Percentiles rank a stretch among this genome's conserved stretches.
These are phyloP conservation scores for Anthracocystis setariae DNA, from an alignment of 1,284 basidiomycete species.

Conservation along the genomic window DNA sequence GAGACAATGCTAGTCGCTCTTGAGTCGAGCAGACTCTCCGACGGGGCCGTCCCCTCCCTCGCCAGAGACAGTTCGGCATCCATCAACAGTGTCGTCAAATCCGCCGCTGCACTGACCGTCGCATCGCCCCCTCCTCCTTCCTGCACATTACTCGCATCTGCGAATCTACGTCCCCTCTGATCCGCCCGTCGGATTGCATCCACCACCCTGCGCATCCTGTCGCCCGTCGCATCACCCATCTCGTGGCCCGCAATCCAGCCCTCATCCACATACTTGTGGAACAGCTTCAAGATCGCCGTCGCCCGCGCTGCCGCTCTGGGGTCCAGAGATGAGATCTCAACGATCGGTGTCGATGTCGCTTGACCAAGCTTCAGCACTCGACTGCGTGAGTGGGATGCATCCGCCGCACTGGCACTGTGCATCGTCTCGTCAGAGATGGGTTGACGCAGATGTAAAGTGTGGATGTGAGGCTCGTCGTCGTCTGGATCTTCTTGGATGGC, in stretches of 20 bases:
- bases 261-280: slow-evolving; percentile 62
- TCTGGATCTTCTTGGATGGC: slow-evolving; percentile 10
- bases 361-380: slow-evolving; percentile 55
- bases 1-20: slow-evolving; percentile 20
- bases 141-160: slow-evolving; percentile 10
- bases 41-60: slow-evolving; percentile 20
- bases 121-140: not conserved
- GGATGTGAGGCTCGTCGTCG: slow-evolving; percentile 23
- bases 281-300: slow-evolving; percentile 60
- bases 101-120: slow-evolving; percentile 1
- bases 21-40: slow-evolving; percentile 25
- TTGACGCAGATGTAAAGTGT: slow-evolving; percentile 41
- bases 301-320: slow-evolving; percentile 57
- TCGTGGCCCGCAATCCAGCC: slow-evolving; percentile 44
- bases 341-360: slow-evolving; percentile 50
- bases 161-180: not conserved
- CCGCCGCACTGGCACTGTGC: slow-evolving; percentile 4
- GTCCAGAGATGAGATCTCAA: slow-evolving; percentile 60
- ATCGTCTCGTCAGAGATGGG: slow-evolving; percentile 10
- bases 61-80: slow-evolving; percentile 41
- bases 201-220: slow-evolving; percentile 29
- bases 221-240: slow-evolving; percentile 10
- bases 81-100: slow-evolving; percentile 42
- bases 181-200: slow-evolving; percentile 33
- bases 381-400: slow-evolving; percentile 41